phyloP scores from a whole-genome alignment of 2,329 filamentous ascomycete species.

The Dendryphion nanum region DNA sequence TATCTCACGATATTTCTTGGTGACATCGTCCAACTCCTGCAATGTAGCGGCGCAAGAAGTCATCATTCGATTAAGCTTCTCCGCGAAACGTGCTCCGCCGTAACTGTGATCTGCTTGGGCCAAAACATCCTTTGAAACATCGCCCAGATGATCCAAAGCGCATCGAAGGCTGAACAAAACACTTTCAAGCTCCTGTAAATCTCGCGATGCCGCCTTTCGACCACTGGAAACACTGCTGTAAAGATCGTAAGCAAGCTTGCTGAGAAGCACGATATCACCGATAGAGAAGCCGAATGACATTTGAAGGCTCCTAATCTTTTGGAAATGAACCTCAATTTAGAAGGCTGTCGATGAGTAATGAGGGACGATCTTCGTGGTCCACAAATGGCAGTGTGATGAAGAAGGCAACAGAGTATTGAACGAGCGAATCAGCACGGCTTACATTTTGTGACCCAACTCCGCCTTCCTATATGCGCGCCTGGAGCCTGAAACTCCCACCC shows the following conservation, averaged over 20 bases:
- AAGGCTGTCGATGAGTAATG: too few relatives aligned
- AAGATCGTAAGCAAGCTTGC: constrained; percentile 5
- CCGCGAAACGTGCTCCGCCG: constrained; percentile 1
- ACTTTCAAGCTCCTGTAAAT: constrained; percentile 3
- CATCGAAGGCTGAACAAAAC: constrained; percentile 5
- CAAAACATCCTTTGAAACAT: constrained; percentile 3
- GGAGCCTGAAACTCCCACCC: too few relatives aligned
- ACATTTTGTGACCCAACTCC: too few relatives aligned
- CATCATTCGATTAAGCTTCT: constrained; percentile 4
- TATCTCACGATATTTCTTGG: constrained; percentile 5
- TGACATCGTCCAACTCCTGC: constrained; percentile 3
- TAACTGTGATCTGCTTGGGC: not conserved
- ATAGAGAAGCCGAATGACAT: constrained; percentile 8
- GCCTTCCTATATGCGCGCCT: too few relatives aligned
- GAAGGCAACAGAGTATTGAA: too few relatives aligned
- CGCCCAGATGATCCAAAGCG: constrained; percentile 3
- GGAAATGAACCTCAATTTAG: too few relatives aligned
- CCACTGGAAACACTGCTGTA: constrained; percentile 1
- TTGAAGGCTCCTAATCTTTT: too few relatives aligned
- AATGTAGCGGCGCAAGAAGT: constrained; percentile 3
- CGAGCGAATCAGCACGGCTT: too few relatives aligned
- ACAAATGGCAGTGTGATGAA: too few relatives aligned
- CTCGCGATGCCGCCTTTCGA: constrained; percentile 3
- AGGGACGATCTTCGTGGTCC: too few relatives aligned
- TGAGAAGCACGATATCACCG: constrained; percentile 5